Conservation (phyloP, 768 basidiomycete species). For the Trametes sanguinea region DNA sequence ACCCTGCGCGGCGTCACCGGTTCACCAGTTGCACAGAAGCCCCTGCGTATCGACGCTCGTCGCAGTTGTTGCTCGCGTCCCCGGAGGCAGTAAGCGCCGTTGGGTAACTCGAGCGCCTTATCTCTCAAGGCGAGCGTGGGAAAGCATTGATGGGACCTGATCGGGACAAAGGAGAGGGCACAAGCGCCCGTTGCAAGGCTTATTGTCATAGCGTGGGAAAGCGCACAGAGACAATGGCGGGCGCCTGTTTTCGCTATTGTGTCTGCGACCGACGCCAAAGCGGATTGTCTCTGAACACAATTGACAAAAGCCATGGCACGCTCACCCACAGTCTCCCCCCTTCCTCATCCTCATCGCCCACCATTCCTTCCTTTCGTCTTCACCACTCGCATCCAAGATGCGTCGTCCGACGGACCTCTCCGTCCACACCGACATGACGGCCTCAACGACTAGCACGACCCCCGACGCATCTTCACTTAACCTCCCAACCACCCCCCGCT, state of each 20-base stretch:
- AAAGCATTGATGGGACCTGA: constrained; percentile 6
- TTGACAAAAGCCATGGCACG: constrained; percentile 36
- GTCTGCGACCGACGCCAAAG: background rate
- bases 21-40: no score
- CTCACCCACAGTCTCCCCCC: background rate
- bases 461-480: constrained; percentile 25
- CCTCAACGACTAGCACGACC: constrained; percentile 26
- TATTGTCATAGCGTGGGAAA: constrained; percentile 22
- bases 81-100: no score
- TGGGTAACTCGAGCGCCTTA: no score
- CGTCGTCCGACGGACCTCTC: constrained; percentile 29
- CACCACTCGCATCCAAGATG: constrained; percentile 24
- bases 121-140: background rate
- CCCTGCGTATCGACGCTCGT: no score
- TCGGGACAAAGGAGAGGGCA: constrained; percentile 12
- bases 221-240: constrained; percentile 14
- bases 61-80: no score
- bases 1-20: no score
- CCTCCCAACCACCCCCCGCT: constrained; percentile 22
- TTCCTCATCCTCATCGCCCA: constrained; percentile 16
- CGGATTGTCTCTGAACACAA: constrained; percentile 24
- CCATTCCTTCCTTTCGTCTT: constrained; percentile 23
- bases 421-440: constrained; percentile 27
- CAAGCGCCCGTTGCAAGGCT: constrained; percentile 9
- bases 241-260: constrained; percentile 22